Conservation (phyloP, 129 eudicot species). For the Artemisia argyi region DNA sequence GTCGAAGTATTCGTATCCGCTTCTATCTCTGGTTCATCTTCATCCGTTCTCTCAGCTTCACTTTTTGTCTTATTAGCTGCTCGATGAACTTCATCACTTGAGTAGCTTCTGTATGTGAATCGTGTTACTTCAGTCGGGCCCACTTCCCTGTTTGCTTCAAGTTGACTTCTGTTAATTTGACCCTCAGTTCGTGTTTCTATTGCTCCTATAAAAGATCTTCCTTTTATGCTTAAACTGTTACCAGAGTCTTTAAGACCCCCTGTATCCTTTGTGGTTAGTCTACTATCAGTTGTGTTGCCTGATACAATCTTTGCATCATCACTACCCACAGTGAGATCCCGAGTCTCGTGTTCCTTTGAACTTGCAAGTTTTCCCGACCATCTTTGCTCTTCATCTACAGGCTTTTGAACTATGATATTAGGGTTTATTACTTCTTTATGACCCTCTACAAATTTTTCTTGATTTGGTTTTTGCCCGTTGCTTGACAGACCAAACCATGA, state of each 20-base stretch:
- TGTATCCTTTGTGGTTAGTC: neutral
- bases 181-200: neutral
- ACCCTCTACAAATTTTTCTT: constrained; percentile 1
- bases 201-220: constrained; percentile 24
- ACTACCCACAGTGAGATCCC: neutral
- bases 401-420: constrained; percentile 1
- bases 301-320: constrained; percentile 13
- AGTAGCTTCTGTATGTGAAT: neutral
- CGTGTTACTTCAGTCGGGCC: neutral
- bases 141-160: constrained; percentile 17
- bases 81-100: neutral
- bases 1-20: neutral
- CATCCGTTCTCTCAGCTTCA: neutral
- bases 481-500: constrained; percentile 4
- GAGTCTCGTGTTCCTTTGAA: neutral
- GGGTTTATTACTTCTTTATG: constrained; percentile 5
- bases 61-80: neutral
- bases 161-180: constrained; percentile 11
- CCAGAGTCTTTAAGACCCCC: constrained; percentile 15
- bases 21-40: constrained; percentile 13
- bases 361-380: constrained; percentile 5
- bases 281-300: neutral
- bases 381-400: neutral
- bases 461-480: constrained; percentile 6
- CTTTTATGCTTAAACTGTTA: constrained; percentile 16